Evolutionary conservation across 768 basidiomycete genomes (phyloP).

Genomic region (Serendipita sp.): DNA sequence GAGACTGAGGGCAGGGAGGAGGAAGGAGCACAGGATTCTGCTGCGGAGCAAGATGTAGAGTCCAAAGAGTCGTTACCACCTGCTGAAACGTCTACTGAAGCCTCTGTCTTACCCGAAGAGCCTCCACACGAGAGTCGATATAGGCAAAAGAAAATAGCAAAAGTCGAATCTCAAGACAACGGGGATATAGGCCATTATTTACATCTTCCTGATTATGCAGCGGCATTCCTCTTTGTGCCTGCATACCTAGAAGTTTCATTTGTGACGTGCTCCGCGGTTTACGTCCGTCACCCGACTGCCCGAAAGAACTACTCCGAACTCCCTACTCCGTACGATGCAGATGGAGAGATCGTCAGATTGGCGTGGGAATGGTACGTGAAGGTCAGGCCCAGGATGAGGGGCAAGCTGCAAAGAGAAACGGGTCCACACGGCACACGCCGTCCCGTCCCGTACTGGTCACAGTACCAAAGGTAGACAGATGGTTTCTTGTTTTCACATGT

Average conservation of each 20-base stretch:
- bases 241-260: slow-evolving; percentile 78
- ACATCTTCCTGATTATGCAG: slow-evolving; percentile 69
- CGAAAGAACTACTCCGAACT: slow-evolving; percentile 93
- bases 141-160: slow-evolving; percentile 7
- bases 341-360: slow-evolving; percentile 78
- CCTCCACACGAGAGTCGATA: not conserved
- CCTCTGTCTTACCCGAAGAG: slow-evolving; percentile 8
- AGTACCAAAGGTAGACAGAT: not conserved
- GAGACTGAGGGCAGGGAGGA: slow-evolving; percentile 6
- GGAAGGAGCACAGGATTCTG: not conserved
- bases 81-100: slow-evolving; percentile 13
- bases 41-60: slow-evolving; percentile 11
- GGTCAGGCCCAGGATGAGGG: slow-evolving; percentile 48
- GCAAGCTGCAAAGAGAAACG: slow-evolving; percentile 29
- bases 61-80: slow-evolving; percentile 10
- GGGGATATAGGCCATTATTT: slow-evolving; percentile 25
- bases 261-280: slow-evolving; percentile 76
- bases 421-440: not conserved
- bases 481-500: no score
- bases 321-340: slow-evolving; percentile 88
- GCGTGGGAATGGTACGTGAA: slow-evolving; percentile 94
- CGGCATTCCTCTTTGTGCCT: slow-evolving; percentile 87
- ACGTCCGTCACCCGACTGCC: slow-evolving; percentile 90
- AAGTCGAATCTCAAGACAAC: not conserved
- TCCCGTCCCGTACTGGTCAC: not conserved